Conservation (phyloP, 306 rosid species). For the Spatholobus suberectus region DNA sequence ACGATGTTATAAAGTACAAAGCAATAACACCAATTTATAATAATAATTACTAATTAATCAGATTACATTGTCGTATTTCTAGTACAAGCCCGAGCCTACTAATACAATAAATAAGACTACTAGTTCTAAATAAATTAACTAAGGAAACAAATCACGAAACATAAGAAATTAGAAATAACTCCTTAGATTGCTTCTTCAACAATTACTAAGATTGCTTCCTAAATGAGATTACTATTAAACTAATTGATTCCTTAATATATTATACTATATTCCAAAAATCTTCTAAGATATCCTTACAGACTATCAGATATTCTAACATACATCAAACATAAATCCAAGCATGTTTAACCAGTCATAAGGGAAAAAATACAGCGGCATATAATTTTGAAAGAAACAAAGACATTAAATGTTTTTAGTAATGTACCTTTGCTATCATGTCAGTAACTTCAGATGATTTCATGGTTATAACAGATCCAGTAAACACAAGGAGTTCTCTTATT, state of each 20-base stretch:
- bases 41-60: neutral
- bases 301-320: neutral
- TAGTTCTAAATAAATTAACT: neutral
- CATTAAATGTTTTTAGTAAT: constrained; percentile 14
- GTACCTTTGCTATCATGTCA: constrained; percentile 77
- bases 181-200: neutral
- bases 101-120: neutral
- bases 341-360: neutral
- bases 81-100: neutral
- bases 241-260: neutral
- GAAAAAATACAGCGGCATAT: constrained; percentile 18
- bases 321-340: constrained; percentile 27
- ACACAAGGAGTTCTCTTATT: constrained; percentile 71
- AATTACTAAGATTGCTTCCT: neutral
- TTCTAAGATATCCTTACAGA: neutral
- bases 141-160: neutral
- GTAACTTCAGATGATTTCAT: constrained; percentile 67
- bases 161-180: constrained; percentile 2
- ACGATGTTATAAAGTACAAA: neutral
- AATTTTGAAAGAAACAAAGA: constrained; percentile 38
- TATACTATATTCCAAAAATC: neutral
- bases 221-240: neutral
- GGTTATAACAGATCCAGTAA: constrained; percentile 60
- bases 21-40: neutral
- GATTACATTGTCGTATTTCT: neutral